Evolutionary conservation across 805 yeast species (phyloP).

Genomic region (Metschnikowia lochheadii): DNA sequence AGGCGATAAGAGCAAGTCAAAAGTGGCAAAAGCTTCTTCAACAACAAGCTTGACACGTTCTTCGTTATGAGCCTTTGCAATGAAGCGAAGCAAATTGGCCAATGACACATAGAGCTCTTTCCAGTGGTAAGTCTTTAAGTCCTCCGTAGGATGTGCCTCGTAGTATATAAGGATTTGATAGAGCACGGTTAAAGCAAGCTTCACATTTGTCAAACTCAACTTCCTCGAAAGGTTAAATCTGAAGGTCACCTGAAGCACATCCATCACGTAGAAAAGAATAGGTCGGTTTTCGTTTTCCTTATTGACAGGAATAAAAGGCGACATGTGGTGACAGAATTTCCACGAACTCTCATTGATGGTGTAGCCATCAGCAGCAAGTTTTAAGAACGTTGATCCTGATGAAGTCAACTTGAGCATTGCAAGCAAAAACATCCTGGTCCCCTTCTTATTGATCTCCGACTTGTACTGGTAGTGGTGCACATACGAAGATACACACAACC

Average conservation of each 20-base stretch:
- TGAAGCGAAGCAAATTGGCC: constrained; percentile 28
- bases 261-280: constrained; percentile 23
- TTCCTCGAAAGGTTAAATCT: constrained; percentile 38
- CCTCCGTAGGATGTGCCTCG: constrained; percentile 15
- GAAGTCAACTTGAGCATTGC: constrained; percentile 26
- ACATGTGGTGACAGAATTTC: constrained; percentile 40
- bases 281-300: constrained; percentile 19
- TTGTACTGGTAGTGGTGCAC: constrained; percentile 36
- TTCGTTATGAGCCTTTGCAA: constrained; percentile 14
- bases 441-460: constrained; percentile 20
- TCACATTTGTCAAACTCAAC: constrained; percentile 29
- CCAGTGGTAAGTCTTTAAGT: constrained; percentile 30
- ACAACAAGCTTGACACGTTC: constrained; percentile 17
- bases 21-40: constrained; percentile 15
- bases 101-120: constrained; percentile 30
- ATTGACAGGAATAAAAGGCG: constrained; percentile 29
- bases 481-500: constrained; percentile 38
- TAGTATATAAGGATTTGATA: constrained; percentile 23
- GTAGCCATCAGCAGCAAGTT: constrained; percentile 4
- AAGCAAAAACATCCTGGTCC: constrained; percentile 26
- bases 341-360: constrained; percentile 35
- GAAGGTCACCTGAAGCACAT: constrained; percentile 15
- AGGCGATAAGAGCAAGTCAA: constrained; percentile 15
- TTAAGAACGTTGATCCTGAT: constrained; percentile 1
- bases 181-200: constrained; percentile 24